Evolutionary conservation across 176 grass and related monocot species (phyloP).

Genomic region (Triticum timopheevii): DNA sequence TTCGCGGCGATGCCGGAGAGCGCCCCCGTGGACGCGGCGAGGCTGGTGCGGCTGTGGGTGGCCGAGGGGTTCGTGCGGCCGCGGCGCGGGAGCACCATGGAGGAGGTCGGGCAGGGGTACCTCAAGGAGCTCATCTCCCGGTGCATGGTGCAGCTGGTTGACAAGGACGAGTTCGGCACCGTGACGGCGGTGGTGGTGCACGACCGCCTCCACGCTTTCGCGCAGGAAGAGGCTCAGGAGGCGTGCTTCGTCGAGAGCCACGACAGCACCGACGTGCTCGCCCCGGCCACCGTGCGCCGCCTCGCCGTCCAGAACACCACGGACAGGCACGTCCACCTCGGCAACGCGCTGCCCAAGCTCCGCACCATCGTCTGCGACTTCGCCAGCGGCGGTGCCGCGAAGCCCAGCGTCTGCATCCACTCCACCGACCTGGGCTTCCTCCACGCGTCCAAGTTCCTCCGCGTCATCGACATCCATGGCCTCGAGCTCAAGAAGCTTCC

Average conservation of each 20-base stretch:
- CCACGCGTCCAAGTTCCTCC: conserved; percentile 54
- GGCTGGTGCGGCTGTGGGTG: conserved; percentile 51
- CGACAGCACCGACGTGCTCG: conserved; percentile 56
- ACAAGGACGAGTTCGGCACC: conserved; percentile 39
- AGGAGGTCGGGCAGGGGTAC: conserved; percentile 44
- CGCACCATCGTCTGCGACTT: conserved; percentile 53
- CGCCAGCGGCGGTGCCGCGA: not conserved
- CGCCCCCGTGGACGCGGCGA: conserved; percentile 2
- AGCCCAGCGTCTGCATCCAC: conserved; percentile 5
- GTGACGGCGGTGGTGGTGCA: conserved; percentile 39
- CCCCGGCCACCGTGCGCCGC: conserved; percentile 50
- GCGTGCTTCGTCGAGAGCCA: conserved; percentile 50
- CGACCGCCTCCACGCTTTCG: conserved; percentile 51
- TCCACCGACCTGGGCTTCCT: conserved; percentile 43
- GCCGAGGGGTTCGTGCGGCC: conserved; percentile 58
- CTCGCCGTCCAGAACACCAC: conserved; percentile 48
- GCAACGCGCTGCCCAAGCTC: conserved; percentile 51
- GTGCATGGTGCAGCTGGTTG: conserved; percentile 46
- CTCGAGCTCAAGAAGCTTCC: conserved; percentile 51
- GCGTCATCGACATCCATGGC: conserved; percentile 53
- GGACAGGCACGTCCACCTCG: conserved; percentile 36
- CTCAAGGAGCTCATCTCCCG: conserved; percentile 54
- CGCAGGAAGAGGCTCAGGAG: conserved; percentile 58
- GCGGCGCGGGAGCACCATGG: conserved; percentile 37
- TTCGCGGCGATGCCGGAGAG: conserved; percentile 42